Evolutionary conservation across 768 basidiomycete species (phyloP).

Genomic region (Mycena vitilis): DNA sequence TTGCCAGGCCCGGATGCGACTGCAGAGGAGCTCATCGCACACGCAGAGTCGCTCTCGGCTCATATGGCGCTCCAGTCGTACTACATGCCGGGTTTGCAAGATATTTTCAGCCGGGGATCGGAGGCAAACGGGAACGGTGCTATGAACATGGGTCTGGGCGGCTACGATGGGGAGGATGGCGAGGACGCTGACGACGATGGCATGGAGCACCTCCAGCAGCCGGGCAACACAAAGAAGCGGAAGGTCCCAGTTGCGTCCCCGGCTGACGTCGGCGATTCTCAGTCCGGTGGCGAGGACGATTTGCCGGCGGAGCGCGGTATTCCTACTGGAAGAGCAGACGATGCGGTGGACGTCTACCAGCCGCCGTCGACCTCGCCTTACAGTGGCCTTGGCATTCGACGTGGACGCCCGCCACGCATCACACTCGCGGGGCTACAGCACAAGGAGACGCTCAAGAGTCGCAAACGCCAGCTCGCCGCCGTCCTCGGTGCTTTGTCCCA

Average conservation of each 20-base stretch:
- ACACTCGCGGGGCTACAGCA: constrained; percentile 78
- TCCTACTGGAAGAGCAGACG: constrained; percentile 39
- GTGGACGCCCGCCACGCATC: constrained; percentile 65
- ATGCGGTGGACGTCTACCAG: constrained; percentile 34
- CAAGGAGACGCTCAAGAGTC: constrained; percentile 76
- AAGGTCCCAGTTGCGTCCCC: constrained; percentile 80
- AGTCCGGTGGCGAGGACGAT: constrained; percentile 42
- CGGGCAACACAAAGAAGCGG: constrained; percentile 88
- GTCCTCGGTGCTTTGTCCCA: constrained; percentile 76
- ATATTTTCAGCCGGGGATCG: constrained; percentile 46
- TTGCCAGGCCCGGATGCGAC: constrained; percentile 58
- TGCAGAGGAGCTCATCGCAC: constrained; percentile 68
- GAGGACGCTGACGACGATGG: constrained; percentile 72
- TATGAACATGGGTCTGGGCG: neutral
- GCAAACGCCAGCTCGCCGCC: constrained; percentile 77
- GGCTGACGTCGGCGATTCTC: constrained; percentile 52
- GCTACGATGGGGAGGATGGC: constrained; percentile 46
- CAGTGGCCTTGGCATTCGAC: constrained; percentile 38
- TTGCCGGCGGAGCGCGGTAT: constrained; percentile 41
- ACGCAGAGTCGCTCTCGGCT: constrained; percentile 67
- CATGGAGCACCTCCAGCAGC: constrained; percentile 77
- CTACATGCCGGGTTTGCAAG: constrained; percentile 68
- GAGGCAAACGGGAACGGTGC: constrained; percentile 31
- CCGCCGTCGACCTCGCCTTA: constrained; percentile 35
- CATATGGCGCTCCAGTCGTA: constrained; percentile 72